A percentile compares a stretch with the other conserved stretches of the same genome.
Evolutionary conservation across 1,284 basidiomycete species (phyloP).

Genomic region (Tremellales sp.): DNA sequence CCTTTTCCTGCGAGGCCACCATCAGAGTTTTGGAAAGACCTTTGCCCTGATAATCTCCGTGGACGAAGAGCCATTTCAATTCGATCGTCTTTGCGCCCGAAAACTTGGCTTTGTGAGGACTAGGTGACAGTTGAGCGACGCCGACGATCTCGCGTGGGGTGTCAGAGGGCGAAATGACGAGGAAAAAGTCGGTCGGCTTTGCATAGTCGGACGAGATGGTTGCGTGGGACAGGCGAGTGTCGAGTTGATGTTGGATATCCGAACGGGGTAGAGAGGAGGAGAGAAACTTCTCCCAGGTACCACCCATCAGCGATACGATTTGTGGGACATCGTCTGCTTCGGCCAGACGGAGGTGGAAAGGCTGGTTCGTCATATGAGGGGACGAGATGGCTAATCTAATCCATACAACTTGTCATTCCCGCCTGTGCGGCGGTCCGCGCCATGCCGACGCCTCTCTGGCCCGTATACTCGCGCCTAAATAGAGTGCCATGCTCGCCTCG

Average conservation of each 20-base stretch:
- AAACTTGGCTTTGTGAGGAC: too few species aligned
- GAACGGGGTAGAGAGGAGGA: slow-evolving; percentile 15
- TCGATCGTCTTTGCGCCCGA: too few species aligned
- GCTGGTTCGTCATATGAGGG: too few species aligned
- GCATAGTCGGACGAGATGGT: slow-evolving; percentile 12
- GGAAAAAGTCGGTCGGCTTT: slow-evolving; percentile 6
- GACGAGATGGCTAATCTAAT: too few species aligned
- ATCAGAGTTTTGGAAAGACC: slow-evolving; percentile 25
- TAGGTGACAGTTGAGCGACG: slow-evolving; percentile 14
- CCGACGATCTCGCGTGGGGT: slow-evolving; percentile 16
- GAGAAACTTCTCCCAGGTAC: slow-evolving; percentile 23
- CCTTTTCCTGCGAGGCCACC: slow-evolving; percentile 10
- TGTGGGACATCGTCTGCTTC: slow-evolving; percentile 11
- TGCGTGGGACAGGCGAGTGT: slow-evolving; percentile 6
- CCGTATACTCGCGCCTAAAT: too few species aligned
- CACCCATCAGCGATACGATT: slow-evolving; percentile 18
- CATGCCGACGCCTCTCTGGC: too few species aligned
- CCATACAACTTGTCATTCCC: too few species aligned
- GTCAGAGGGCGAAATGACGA: slow-evolving; percentile 2
- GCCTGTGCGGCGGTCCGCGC: too few species aligned
- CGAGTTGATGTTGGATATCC: slow-evolving; percentile 18
- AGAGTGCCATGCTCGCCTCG: too few species aligned
- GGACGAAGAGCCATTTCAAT: slow-evolving; percentile 26
- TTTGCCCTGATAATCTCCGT: slow-evolving; percentile 24
- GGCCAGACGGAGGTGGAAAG: slow-evolving; percentile 12